Evolutionary conservation across 257 asterid genomes (phyloP), one percentile per base, ranked within the genome.

Genomic region (Misopates orontium): DNA sequence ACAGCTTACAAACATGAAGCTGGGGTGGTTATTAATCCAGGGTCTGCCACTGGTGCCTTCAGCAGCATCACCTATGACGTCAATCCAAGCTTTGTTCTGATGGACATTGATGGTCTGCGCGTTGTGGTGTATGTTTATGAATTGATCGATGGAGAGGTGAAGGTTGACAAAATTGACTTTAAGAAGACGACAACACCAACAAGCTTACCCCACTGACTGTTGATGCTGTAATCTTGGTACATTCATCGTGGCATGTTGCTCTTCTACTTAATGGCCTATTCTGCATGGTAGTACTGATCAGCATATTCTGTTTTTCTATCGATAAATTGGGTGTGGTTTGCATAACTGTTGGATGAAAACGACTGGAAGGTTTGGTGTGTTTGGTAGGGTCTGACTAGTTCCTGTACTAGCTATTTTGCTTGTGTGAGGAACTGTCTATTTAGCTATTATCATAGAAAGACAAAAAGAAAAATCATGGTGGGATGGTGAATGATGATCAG

Each of bases 1-100:
- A 92, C 95, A 18, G 97, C 98, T 23, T 92, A 92, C 84, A 92
- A 92, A 65, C 98, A 92, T 8, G 98, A 92, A 82, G 98, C 93
- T 10, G 98, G 98, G 11, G 98, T 92, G 16, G 98, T 93, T 40
- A 93, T 93, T 42, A 93, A 93, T 72, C 98, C 98, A 0, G 98
- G 98, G 28, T 93, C 98, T 49, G 97, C 97, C 11, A 93, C 97
- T 10, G 98, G 98, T 48, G 97, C 98, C 68, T 85, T 87, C 73
- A 93, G 98, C 78, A 87, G 96, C 86, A 86, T 88, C 84, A 93
- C 97, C 39, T 93, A 87, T 54, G 98, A 93, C 67, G 97, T 86
- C 69, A 93, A 90, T 76, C 98, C 98, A 0, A 93, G 97, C 86
- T 93, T 92, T 51, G 96, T 92, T 70, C 95, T 92, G 68, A 92